These are phyloP conservation scores for Plasmodiophora brassicae DNA, from an alignment of 208 protist genomes.

Conservation along the genomic window DNA sequence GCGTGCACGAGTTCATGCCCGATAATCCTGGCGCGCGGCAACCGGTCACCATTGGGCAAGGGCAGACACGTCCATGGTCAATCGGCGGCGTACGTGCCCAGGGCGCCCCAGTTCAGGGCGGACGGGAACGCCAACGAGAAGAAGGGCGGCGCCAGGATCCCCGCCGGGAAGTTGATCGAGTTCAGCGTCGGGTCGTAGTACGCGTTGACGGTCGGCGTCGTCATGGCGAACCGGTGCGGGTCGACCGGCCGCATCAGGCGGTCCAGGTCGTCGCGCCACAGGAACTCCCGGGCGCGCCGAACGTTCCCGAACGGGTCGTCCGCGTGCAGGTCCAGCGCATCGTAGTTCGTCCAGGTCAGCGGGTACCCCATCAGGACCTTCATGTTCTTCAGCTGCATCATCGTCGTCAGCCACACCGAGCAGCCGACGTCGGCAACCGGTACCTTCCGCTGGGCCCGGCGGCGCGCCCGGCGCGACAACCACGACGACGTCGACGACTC, in stretches of 20 bases:
- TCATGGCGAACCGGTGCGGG: slow-evolving; percentile 45
- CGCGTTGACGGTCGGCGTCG: slow-evolving; percentile 53
- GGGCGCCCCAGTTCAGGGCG: not conserved
- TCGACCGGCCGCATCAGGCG: slow-evolving; percentile 26
- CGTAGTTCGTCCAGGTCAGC: slow-evolving; percentile 28
- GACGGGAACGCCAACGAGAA: slow-evolving; percentile 25
- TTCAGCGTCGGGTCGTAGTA: slow-evolving; percentile 55
- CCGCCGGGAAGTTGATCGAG: slow-evolving; percentile 52
- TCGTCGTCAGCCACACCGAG: too few species aligned
- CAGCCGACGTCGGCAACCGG: too few species aligned
- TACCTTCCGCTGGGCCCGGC: too few species aligned
- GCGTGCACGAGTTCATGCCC: slow-evolving; percentile 59
- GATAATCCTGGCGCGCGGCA: slow-evolving; percentile 54
- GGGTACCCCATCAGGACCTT: slow-evolving; percentile 38
- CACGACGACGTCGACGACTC: too few species aligned
- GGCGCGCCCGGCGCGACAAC: too few species aligned
- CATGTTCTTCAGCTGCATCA: not conserved
- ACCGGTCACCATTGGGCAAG: too few species aligned
- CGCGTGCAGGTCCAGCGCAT: not conserved
- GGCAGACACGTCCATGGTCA: too few species aligned
- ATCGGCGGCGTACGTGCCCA: not conserved
- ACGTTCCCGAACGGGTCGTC: slow-evolving; percentile 19
- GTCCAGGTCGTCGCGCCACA: not conserved
- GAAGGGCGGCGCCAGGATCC: slow-evolving; percentile 56
- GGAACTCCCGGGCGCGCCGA: not conserved